These are phyloP conservation scores for Salix exigua DNA, from an alignment of 345 rosid species.

Conservation along the genomic window DNA sequence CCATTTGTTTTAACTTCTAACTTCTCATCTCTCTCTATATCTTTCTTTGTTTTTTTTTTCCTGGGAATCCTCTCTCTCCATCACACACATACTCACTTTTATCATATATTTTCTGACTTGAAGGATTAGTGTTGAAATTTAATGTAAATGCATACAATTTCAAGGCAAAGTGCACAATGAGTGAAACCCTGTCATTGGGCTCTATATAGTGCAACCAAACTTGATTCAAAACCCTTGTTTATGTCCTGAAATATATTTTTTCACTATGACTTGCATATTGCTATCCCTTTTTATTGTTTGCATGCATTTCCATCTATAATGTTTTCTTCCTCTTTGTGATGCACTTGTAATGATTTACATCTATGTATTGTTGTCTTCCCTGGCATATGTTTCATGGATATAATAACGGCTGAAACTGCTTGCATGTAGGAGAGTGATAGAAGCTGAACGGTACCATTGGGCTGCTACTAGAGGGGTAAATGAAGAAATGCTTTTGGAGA, in stretches of 20 bases:
- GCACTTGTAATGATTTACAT: background rate
- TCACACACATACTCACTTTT: background rate
- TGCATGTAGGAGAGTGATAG: conserved; percentile 57
- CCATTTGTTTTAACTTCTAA: background rate
- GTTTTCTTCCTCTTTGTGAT: background rate
- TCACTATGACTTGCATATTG: background rate
- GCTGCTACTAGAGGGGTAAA: conserved; percentile 89
- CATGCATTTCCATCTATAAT: background rate
- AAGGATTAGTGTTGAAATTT: conserved; percentile 1
- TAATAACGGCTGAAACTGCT: background rate
- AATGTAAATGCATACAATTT: background rate
- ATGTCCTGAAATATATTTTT: background rate
- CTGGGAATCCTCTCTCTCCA: background rate
- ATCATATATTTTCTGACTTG: background rate
- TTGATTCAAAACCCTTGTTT: background rate
- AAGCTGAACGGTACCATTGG: conserved; percentile 84
- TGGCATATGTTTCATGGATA: background rate
- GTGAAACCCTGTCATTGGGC: background rate
- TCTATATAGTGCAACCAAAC: background rate
- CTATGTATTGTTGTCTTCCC: background rate
- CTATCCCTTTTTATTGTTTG: background rate
- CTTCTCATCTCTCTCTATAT: background rate
- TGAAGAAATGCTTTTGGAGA: conserved; percentile 61
- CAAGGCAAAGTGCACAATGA: background rate
- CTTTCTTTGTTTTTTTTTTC: background rate